Evolutionary conservation across 129 eudicot species (phyloP).

Genomic region (Ambrosia artemisiifolia): DNA sequence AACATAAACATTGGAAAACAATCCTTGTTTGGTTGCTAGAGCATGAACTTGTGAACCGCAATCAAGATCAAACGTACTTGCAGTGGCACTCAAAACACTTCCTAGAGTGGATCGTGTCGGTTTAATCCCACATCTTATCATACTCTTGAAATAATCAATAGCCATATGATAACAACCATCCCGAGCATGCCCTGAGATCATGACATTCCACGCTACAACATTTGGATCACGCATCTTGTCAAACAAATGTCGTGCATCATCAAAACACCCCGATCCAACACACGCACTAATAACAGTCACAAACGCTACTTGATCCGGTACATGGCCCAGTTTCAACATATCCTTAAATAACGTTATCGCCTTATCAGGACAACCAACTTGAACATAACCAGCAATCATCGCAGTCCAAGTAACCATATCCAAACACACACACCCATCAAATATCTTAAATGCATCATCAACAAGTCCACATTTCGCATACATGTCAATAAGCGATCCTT

Average conservation of each 20-base stretch:
- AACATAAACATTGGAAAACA: slow-evolving; percentile 77
- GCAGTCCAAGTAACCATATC: slow-evolving; percentile 88
- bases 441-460: slow-evolving; percentile 50
- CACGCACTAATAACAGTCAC: slow-evolving; percentile 67
- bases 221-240: slow-evolving; percentile 54
- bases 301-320: slow-evolving; percentile 81
- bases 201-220: slow-evolving; percentile 81
- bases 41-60: slow-evolving; percentile 83
- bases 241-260: slow-evolving; percentile 60
- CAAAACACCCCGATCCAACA: slow-evolving; percentile 57
- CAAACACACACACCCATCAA: slow-evolving; percentile 43
- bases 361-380: slow-evolving; percentile 51
- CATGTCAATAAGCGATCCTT: slow-evolving; percentile 79
- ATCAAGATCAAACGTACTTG: slow-evolving; percentile 40
- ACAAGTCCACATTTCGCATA: slow-evolving; percentile 61
- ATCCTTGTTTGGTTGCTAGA: slow-evolving; percentile 67
- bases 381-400: slow-evolving; percentile 70
- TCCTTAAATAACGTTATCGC: slow-evolving; percentile 54
- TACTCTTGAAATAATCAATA: slow-evolving; percentile 44
- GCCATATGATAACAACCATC: slow-evolving; percentile 58
- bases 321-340: slow-evolving; percentile 53
- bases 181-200: slow-evolving; percentile 88
- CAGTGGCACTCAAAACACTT: slow-evolving; percentile 86
- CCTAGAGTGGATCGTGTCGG: slow-evolving; percentile 85
- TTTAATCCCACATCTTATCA: slow-evolving; percentile 51